phyloP scores from a whole-genome alignment of 768 basidiomycete species.

The Hygrocybe coccinea region DNA sequence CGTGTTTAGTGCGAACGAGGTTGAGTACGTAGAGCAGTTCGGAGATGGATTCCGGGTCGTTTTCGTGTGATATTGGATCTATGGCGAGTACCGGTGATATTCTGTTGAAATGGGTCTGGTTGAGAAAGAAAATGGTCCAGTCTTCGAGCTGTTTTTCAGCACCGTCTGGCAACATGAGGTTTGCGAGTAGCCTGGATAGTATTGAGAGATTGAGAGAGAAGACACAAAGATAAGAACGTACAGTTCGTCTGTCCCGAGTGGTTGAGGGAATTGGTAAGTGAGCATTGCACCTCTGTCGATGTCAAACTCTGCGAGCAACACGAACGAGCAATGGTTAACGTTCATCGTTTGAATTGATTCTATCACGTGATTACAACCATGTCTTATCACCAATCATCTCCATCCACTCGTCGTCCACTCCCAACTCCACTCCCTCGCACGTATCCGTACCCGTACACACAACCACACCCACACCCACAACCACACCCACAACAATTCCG shows the following conservation, averaged over 20 bases:
- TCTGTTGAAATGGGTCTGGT: conserved; percentile 85
- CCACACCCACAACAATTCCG: too few relatives aligned
- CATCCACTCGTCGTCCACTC: conserved; percentile 10
- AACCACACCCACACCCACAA: background rate
- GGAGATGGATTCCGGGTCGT: conserved; percentile 33
- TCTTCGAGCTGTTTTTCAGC: conserved; percentile 93
- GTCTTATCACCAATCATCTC: background rate
- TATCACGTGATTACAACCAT: background rate
- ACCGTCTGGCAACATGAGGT: conserved; percentile 97
- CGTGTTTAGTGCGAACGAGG: conserved; percentile 86
- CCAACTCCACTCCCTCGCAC: conserved; percentile 4
- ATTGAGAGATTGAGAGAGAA: too few relatives aligned
- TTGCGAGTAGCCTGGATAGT: conserved; percentile 89
- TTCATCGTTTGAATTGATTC: background rate
- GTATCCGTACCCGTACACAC: background rate
- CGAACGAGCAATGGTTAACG: conserved; percentile 85
- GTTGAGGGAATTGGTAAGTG: conserved; percentile 93
- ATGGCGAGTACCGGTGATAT: conserved; percentile 78
- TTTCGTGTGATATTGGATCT: conserved; percentile 40
- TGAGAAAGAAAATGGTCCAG: conserved; percentile 98
- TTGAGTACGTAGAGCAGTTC: conserved; percentile 85
- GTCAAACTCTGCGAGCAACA: conserved; percentile 97
- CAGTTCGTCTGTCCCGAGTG: conserved; percentile 93
- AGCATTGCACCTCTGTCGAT: conserved; percentile 91
- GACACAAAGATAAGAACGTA: conserved; percentile 34